Evolutionary conservation across 352 stramenopile species (phyloP).

Genomic region (Phytophthora kernoviae): DNA sequence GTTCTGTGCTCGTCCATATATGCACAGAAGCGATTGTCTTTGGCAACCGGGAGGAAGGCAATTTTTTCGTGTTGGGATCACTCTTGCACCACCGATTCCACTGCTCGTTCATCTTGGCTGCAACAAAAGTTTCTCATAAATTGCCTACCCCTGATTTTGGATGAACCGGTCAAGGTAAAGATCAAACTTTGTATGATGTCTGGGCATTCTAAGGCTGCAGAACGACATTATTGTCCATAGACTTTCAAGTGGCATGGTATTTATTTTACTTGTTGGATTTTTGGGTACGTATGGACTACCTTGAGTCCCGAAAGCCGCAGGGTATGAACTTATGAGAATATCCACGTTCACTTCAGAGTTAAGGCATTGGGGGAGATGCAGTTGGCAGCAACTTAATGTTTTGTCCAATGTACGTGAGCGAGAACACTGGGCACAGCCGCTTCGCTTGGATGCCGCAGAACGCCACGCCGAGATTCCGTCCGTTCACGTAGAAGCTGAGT

Average conservation of each 20-base stretch:
- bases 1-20: no score
- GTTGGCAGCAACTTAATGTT: conserved; percentile 66
- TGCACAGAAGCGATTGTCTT: no score
- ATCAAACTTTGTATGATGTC: no score
- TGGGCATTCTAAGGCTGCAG: no score
- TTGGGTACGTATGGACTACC: conserved; percentile 15
- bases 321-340: conserved; percentile 16
- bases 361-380: conserved; percentile 54
- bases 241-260: conserved; percentile 6
- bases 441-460: conserved; percentile 68
- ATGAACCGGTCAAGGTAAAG: no score
- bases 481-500: conserved; percentile 84
- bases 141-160: no score
- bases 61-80: no score
- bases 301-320: conserved; percentile 8
- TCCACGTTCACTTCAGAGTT: conserved; percentile 17
- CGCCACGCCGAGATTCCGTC: conserved; percentile 70
- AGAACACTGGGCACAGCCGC: conserved; percentile 70
- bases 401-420: conserved; percentile 70
- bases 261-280: conserved; percentile 26
- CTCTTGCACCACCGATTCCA: no score
- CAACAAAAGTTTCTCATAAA: no score
- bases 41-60: no score
- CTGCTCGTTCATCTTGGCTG: no score
- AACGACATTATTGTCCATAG: no score